Evolutionary conservation across 306 rosid species (phyloP).

Genomic region (Trichosanthes truncata): DNA sequence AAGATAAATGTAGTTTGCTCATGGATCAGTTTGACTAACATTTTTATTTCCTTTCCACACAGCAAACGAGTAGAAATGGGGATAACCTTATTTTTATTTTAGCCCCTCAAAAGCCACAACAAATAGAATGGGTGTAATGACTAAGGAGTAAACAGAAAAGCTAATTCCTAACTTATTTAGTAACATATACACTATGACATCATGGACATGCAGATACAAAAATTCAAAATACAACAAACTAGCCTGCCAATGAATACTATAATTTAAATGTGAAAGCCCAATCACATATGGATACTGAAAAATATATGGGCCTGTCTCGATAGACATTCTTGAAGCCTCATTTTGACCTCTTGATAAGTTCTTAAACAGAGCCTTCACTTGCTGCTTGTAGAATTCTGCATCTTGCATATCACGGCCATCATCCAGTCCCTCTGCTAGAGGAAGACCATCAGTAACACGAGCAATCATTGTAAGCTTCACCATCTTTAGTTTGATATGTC

Average conservation of each 20-base stretch:
- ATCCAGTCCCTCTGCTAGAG: slow-evolving; percentile 90
- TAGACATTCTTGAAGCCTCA: slow-evolving; percentile 96
- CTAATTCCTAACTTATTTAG: neutral
- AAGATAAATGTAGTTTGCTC: neutral
- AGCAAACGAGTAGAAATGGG: neutral
- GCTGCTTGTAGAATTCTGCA: slow-evolving; percentile 79
- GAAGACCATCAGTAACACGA: slow-evolving; percentile 96
- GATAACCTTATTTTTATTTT: neutral
- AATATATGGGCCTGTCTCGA: slow-evolving; percentile 92
- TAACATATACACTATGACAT: neutral
- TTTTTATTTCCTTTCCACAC: neutral
- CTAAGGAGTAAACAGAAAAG: neutral
- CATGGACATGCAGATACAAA: neutral
- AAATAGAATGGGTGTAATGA: neutral
- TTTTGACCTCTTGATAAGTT: slow-evolving; percentile 85
- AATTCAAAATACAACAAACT: neutral
- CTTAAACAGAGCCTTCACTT: slow-evolving; percentile 90
- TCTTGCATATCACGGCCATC: slow-evolving; percentile 82
- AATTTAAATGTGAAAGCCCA: neutral
- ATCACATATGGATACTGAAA: slow-evolving; percentile 74
- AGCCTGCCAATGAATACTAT: neutral
- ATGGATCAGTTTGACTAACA: neutral
- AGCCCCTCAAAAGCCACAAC: neutral
- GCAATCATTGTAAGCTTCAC: slow-evolving; percentile 98
- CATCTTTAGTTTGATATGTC: slow-evolving; percentile 51